phyloP scores from a whole-genome alignment of 352 stramenopile species.

The Discostella stelligera region DNA sequence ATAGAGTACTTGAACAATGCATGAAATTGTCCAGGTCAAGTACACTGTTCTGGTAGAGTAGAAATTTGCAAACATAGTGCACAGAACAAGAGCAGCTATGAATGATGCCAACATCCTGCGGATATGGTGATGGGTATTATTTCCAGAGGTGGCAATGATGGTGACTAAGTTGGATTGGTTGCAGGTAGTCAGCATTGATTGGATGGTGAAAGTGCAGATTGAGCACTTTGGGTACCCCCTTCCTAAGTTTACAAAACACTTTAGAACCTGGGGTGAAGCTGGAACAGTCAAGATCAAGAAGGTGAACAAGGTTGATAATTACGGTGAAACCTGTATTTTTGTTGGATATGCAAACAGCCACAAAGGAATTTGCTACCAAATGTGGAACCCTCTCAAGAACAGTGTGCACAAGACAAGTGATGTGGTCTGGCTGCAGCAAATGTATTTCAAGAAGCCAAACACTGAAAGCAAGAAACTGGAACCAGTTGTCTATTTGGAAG shows the following conservation, averaged over 20 bases:
- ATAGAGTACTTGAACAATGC: background rate
- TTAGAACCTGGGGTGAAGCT: constrained; percentile 38
- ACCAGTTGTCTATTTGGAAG: background rate
- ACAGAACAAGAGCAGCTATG: constrained; percentile 21
- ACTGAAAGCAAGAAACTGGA: background rate
- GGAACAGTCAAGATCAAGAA: constrained; percentile 31
- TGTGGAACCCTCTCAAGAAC: constrained; percentile 27
- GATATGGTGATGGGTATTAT: background rate
- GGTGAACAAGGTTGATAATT: constrained; percentile 26
- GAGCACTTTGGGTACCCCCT: constrained; percentile 20
- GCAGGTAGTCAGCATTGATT: constrained; percentile 9
- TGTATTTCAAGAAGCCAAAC: constrained; percentile 26
- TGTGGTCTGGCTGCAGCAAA: constrained; percentile 39
- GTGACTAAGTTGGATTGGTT: constrained; percentile 40
- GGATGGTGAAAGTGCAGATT: constrained; percentile 4
- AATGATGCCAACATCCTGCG: constrained; percentile 20
- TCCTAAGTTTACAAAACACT: constrained; percentile 20
- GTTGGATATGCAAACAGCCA: constrained; percentile 33
- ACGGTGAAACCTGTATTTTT: constrained; percentile 26
- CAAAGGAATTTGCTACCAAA: constrained; percentile 24
- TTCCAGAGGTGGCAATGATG: constrained; percentile 11
- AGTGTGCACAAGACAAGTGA: constrained; percentile 27
- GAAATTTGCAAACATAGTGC: constrained; percentile 27
- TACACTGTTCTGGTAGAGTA: constrained; percentile 33
- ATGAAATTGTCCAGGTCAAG: constrained; percentile 21